Conservation (phyloP, 2,329 filamentous ascomycete genomes). For the Blastomyces emzantsi region DNA sequence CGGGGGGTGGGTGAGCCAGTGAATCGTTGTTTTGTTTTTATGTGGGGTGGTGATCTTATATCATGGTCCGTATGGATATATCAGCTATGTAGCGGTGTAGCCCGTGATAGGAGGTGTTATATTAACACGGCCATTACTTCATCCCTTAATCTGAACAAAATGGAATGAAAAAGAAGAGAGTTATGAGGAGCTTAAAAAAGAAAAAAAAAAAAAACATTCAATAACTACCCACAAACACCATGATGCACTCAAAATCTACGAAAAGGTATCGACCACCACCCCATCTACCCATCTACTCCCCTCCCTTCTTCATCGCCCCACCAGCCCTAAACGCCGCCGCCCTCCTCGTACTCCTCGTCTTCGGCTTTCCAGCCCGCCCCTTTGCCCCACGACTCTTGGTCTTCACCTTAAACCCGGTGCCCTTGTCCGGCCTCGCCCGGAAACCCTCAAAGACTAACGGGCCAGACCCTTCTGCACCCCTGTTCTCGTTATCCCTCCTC, state of each 20-base stretch:
- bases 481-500: neutral
- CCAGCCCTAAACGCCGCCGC: conserved; percentile 36
- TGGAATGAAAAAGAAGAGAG: neutral
- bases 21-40: too few species aligned
- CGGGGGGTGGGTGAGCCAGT: too few species aligned
- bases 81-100: too few species aligned
- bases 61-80: too few species aligned
- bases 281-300: neutral
- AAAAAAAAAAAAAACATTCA: neutral
- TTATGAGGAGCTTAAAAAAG: too few species aligned
- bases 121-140: too few species aligned
- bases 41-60: too few species aligned
- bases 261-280: neutral
- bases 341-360: conserved; percentile 35
- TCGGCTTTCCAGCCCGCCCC: conserved; percentile 27
- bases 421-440: conserved; percentile 31
- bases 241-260: neutral
- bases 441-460: conserved; percentile 39
- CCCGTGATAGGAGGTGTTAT: too few species aligned
- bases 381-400: conserved; percentile 32
- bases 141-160: neutral
- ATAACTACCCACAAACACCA: too few species aligned
- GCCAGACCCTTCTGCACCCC: conserved; percentile 9
- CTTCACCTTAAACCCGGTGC: conserved; percentile 28
- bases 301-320: conserved; percentile 38